Conservation (phyloP, 352 stramenopile genomes). For the Elongisporangium prolatum region DNA sequence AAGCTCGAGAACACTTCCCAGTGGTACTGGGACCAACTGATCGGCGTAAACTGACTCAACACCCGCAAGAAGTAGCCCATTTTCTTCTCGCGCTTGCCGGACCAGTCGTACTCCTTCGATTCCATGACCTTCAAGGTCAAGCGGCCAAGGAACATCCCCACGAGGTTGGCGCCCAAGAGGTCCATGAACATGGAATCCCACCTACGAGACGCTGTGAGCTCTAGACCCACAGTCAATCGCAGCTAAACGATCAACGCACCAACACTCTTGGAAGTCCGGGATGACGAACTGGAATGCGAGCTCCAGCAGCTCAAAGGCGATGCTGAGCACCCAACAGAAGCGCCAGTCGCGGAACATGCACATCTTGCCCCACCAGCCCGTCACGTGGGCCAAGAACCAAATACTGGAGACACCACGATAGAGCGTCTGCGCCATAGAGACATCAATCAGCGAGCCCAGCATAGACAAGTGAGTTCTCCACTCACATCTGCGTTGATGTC, state of each 20-base stretch:
- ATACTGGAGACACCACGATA: conserved; percentile 74
- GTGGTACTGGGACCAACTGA: conserved; percentile 86
- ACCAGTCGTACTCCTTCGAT: conserved; percentile 90
- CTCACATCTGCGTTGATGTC: conserved; percentile 51
- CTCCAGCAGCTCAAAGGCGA: conserved; percentile 90
- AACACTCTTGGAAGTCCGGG: conserved; percentile 93
- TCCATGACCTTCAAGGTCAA: conserved; percentile 75
- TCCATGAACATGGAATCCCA: conserved; percentile 93
- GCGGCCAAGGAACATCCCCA: conserved; percentile 83
- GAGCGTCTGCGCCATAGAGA: conserved; percentile 26
- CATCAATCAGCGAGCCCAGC: conserved; percentile 2
- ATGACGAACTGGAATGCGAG: conserved; percentile 87
- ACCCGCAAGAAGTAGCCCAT: conserved; percentile 57
- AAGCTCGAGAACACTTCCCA: conserved; percentile 92
- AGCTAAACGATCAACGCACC: conserved; percentile 22
- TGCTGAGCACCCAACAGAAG: conserved; percentile 89
- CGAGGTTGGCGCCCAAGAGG: conserved; percentile 88
- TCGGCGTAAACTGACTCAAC: conserved; percentile 87
- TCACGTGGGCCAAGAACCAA: conserved; percentile 84
- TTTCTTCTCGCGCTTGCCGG: conserved; percentile 69
- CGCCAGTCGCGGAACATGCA: conserved; percentile 93
- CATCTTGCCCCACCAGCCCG: conserved; percentile 91
- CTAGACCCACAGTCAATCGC: background rate
- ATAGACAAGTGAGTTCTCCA: background rate
- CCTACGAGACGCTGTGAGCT: conserved; percentile 14